Evolutionary conservation across 495 filamentous ascomycete species (phyloP), one percentile per base, ranked within the genome.

Genomic region (Clavariopsis aquatica): DNA sequence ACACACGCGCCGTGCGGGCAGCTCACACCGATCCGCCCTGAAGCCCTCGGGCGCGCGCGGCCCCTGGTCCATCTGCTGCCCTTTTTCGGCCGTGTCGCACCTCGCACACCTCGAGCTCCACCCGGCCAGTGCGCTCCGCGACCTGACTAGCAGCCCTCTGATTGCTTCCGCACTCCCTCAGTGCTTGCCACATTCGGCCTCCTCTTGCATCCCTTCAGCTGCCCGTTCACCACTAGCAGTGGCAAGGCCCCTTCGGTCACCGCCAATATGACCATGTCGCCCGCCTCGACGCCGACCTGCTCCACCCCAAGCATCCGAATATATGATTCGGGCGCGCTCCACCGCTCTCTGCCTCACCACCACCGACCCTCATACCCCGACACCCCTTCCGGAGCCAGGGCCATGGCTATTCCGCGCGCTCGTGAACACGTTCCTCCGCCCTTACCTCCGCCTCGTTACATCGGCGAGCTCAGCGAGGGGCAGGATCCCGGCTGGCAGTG

Each of bases 401-500:
- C 86, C 46, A 79, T 88, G 82, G 75, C 83, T n/a, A 86, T 88
- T 72, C 81, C 71, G 64, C 78, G 77, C 64, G 71, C 79, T 52
- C 75, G 70, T 57, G 77, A 82, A 51, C 75, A 81, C 43, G 76
- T 77, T 43, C 86, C 86, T 45, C 86, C 86, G 57, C 84, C 86
- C 61, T 77, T 88, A 64, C 86, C 86, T 51, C 86, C 86, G 8
- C 86, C 86, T 8, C 74, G 78, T 63, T 74, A 78, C 56, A 81
- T 87, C 45, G 77, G 73, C 52, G 84, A 69, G 24, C 60, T 86
- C 52, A 76, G 79, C 59, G 74, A 78, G 62, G 83, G 83, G 31
- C 78, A 82, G 62, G 86, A 88, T 71, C 78, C 79, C n/a, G 84
- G 81, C 53, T 87, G 82, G 83, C 73, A 83, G 63, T 82, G 82